phyloP scores from a whole-genome alignment of 2,329 filamentous ascomycete genomes.

The Diplodia intermedia region DNA sequence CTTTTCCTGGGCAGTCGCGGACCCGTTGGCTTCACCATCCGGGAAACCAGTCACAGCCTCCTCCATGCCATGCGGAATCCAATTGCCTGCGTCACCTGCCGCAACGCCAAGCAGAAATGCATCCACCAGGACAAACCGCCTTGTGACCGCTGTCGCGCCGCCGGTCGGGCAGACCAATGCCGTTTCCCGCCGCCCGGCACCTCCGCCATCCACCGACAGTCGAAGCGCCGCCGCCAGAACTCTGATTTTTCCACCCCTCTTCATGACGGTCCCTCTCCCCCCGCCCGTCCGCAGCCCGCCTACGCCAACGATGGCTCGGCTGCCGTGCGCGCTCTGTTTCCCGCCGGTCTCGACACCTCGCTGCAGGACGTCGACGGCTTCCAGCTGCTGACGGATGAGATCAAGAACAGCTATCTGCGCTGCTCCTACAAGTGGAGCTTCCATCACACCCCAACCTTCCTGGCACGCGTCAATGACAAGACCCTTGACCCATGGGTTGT shows the following conservation, averaged over 20 bases:
- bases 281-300: conserved; percentile 28
- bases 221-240: conserved; percentile 46
- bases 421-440: conserved; percentile 54
- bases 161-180: conserved; percentile 44
- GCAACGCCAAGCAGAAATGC: conserved; percentile 50
- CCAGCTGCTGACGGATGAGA: conserved; percentile 50
- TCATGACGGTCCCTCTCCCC: conserved; percentile 35
- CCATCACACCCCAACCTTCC: conserved; percentile 50
- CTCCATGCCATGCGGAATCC: conserved; percentile 50
- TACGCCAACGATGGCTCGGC: conserved; percentile 38
- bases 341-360: conserved; percentile 24
- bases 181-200: conserved; percentile 50
- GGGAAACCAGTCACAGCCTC: conserved; percentile 1
- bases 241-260: conserved; percentile 34
- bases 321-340: conserved; percentile 30
- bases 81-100: conserved; percentile 48
- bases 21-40: conserved; percentile 13
- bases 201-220: conserved; percentile 46
- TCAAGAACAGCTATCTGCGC: conserved; percentile 51
- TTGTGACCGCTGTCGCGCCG: conserved; percentile 48
- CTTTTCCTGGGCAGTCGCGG: neutral
- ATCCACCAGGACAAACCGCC: conserved; percentile 49
- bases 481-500: conserved; percentile 49
- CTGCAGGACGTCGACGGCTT: conserved; percentile 48
- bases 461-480: conserved; percentile 48